Evolutionary conservation across 768 basidiomycete genomes (phyloP).

Genomic region (Cubamyces lactineus): DNA sequence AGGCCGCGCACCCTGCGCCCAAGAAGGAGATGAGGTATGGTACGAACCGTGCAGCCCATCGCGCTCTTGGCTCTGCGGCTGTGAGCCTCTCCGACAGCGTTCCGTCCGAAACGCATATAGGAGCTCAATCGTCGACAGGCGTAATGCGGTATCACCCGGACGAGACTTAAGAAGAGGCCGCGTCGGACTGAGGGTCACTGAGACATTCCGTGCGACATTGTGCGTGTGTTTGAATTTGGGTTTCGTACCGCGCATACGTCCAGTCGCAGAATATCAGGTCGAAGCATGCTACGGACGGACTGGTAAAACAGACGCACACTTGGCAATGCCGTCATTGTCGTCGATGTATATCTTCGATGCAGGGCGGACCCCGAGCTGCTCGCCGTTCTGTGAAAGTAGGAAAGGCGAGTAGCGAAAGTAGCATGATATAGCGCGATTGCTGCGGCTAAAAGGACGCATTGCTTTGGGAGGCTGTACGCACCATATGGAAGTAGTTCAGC

Average conservation of each 20-base stretch:
- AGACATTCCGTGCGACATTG: not conserved
- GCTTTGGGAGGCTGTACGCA: slow-evolving; percentile 29
- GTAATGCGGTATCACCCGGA: slow-evolving; percentile 32
- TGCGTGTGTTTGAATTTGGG: not conserved
- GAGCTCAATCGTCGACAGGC: slow-evolving; percentile 43
- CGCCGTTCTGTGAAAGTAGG: slow-evolving; percentile 54
- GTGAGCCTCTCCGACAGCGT: not conserved
- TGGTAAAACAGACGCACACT: slow-evolving; percentile 37
- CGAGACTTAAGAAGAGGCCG: slow-evolving; percentile 36
- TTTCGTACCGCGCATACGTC: not conserved
- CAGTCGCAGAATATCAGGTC: not conserved
- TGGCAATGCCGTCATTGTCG: slow-evolving; percentile 44
- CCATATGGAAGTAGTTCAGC: slow-evolving; percentile 53
- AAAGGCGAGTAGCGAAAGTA: not conserved
- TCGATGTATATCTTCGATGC: slow-evolving; percentile 59
- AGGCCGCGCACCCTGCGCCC: not conserved
- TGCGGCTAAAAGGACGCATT: not conserved
- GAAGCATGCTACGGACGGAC: slow-evolving; percentile 19
- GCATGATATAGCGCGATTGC: slow-evolving; percentile 7
- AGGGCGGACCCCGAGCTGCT: slow-evolving; percentile 56
- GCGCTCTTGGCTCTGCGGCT: not conserved
- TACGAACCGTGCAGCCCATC: slow-evolving; percentile 2
- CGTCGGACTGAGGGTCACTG: slow-evolving; percentile 47
- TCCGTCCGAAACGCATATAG: slow-evolving; percentile 44
- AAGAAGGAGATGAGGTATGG: not conserved